These are phyloP conservation scores for Pichia membranifaciens DNA, from an alignment of 805 yeast species.

Conservation along the genomic window DNA sequence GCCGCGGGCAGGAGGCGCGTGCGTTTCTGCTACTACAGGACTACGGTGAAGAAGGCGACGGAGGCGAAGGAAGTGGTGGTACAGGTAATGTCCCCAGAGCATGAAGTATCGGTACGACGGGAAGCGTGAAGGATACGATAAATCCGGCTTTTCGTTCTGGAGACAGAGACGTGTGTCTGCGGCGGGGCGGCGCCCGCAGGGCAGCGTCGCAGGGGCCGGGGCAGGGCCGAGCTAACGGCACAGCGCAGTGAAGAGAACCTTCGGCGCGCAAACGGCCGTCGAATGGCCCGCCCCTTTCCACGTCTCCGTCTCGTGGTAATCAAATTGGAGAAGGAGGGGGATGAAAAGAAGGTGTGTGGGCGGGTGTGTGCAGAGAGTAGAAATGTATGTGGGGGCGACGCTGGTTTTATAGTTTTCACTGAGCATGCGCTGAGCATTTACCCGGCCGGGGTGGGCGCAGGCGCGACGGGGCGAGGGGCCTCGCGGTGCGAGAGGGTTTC, in stretches of 20 bases:
- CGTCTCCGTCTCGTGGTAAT: conserved; percentile 6
- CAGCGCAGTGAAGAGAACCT: conserved; percentile 4
- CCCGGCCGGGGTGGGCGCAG: too few species aligned
- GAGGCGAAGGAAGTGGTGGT: too few species aligned
- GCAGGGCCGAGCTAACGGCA: background rate
- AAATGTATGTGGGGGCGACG: background rate
- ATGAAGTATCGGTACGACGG: conserved; percentile 9
- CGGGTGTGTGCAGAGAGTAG: too few species aligned
- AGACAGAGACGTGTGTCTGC: background rate
- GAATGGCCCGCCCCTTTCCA: background rate
- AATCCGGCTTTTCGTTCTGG: conserved; percentile 3
- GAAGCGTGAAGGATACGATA: conserved; percentile 5
- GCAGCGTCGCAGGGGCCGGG: background rate
- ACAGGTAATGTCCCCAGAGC: conserved; percentile 7
- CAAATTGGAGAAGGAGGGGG: conserved; percentile 3
- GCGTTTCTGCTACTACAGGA: too few species aligned
- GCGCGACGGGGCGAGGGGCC: too few species aligned
- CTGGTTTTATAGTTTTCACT: too few species aligned
- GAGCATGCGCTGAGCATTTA: too few species aligned
- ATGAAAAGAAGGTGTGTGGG: background rate
- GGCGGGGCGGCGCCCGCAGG: too few species aligned
- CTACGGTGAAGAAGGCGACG: too few species aligned
- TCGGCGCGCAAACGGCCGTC: background rate
- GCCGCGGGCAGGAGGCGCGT: too few species aligned
- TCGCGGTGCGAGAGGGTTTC: too few species aligned